These are phyloP conservation scores for Juglanconis sp. DNA, from an alignment of 2,329 filamentous ascomycete species.

Conservation along the genomic window DNA sequence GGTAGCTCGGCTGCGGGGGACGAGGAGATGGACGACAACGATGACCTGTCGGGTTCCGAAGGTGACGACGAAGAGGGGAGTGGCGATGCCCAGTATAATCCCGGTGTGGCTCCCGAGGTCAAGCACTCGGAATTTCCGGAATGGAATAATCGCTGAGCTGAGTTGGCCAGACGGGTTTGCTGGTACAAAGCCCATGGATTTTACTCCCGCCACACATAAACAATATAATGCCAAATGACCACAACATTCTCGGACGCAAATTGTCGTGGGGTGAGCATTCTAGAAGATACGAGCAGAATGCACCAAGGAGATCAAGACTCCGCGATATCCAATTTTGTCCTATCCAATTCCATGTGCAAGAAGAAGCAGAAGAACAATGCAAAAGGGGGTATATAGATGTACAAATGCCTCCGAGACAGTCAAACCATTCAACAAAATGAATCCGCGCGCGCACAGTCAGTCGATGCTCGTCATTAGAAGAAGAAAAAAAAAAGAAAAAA, in stretches of 20 bases:
- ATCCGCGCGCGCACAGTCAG: neutral
- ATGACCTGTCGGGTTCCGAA: neutral
- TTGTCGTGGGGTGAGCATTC: too few relatives aligned
- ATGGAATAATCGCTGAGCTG: too few relatives aligned
- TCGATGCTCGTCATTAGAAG: neutral
- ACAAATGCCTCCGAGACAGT: slow-evolving; percentile 9
- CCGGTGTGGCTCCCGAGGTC: too few relatives aligned
- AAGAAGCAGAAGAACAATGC: slow-evolving; percentile 15
- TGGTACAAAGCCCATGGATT: too few relatives aligned
- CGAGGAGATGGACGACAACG: neutral
- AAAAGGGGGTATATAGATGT: slow-evolving; percentile 22
- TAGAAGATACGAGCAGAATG: too few relatives aligned
- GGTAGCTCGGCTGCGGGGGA: neutral
- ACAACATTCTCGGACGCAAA: too few relatives aligned
- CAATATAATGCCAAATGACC: too few relatives aligned
- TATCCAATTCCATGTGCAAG: neutral
- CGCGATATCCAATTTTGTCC: neutral
- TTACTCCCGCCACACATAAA: too few relatives aligned
- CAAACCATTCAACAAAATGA: neutral
- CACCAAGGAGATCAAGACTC: too few relatives aligned
- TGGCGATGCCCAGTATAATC: neutral
- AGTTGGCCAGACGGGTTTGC: too few relatives aligned
- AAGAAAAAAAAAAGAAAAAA: neutral
- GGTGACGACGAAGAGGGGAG: neutral
- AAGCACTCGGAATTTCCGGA: too few relatives aligned